Conservation (phyloP, 2,329 filamentous ascomycete genomes). For the Fusarium chuoi region DNA sequence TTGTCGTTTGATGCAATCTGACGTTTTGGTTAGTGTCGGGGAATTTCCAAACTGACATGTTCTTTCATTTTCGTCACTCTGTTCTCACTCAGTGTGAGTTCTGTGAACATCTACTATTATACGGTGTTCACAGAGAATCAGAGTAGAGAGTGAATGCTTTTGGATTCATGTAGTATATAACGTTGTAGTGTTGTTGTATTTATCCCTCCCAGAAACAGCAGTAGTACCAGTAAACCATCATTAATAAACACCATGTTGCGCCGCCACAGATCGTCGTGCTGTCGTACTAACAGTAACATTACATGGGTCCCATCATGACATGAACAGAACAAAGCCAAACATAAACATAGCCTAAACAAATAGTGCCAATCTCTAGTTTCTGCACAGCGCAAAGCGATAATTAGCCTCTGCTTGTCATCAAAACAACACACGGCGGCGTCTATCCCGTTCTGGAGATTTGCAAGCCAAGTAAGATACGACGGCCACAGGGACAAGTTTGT, state of each 20-base stretch:
- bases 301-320: slow-evolving; percentile 35
- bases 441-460: slow-evolving; percentile 44
- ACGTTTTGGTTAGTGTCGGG: slow-evolving; percentile 12
- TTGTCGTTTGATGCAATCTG: slow-evolving; percentile 27
- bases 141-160: not conserved
- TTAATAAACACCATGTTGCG: slow-evolving; percentile 32
- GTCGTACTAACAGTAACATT: slow-evolving; percentile 20
- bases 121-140: not conserved
- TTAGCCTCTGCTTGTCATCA: slow-evolving; percentile 41
- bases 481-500: not conserved
- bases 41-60: not conserved
- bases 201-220: slow-evolving; percentile 21
- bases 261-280: slow-evolving; percentile 21
- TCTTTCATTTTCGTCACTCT: slow-evolving; percentile 6
- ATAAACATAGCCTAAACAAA: not conserved
- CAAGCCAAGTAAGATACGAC: slow-evolving; percentile 43
- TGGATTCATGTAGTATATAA: not conserved
- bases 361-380: slow-evolving; percentile 27
- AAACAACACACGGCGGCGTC: slow-evolving; percentile 3
- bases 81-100: not conserved
- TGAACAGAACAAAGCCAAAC: not conserved
- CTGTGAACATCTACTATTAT: not conserved
- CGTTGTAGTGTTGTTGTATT: slow-evolving; percentile 6
- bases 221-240: not conserved
- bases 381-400: slow-evolving; percentile 29